A percentile compares a stretch with the other conserved stretches of the same genome.
Conservation (phyloP, 371 early-diverging fungal species). For the Syncephalis fuscata region DNA sequence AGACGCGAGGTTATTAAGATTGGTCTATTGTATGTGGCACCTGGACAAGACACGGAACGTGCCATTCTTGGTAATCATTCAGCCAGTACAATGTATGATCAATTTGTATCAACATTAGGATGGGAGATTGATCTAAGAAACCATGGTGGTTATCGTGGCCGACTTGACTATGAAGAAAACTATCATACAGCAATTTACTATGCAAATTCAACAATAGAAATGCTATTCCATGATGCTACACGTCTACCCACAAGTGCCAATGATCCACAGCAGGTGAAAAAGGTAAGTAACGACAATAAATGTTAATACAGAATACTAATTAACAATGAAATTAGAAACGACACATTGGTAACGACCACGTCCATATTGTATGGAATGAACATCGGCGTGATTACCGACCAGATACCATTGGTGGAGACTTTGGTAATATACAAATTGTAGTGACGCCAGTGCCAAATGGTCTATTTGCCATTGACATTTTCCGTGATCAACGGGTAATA, state of each 20-base stretch:
- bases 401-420: slow-evolving; percentile 89
- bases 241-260: slow-evolving; percentile 69
- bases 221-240: slow-evolving; percentile 84
- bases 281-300: slow-evolving; percentile 23
- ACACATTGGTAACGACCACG: slow-evolving; percentile 95
- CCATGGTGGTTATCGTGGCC: slow-evolving; percentile 78
- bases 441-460: slow-evolving; percentile 54
- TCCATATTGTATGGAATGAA: slow-evolving; percentile 95
- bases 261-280: slow-evolving; percentile 73
- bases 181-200: slow-evolving; percentile 58
- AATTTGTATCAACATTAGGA: slow-evolving; percentile 76
- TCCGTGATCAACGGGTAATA: slow-evolving; percentile 51
- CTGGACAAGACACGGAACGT: slow-evolving; percentile 75
- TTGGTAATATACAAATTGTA: slow-evolving; percentile 87
- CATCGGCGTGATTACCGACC: slow-evolving; percentile 64
- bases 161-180: slow-evolving; percentile 46
- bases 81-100: slow-evolving; percentile 50
- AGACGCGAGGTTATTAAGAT: slow-evolving; percentile 72
- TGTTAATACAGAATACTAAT: background rate
- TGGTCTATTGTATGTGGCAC: slow-evolving; percentile 80
- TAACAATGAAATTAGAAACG: slow-evolving; percentile 50
- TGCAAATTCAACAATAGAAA: slow-evolving; percentile 61
- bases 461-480: slow-evolving; percentile 51
- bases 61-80: slow-evolving; percentile 58
- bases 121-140: slow-evolving; percentile 67